Percentiles rank a stretch among this genome's conserved stretches.
Evolutionary conservation across 768 basidiomycete genomes (phyloP).

Genomic region (Suillus decipiens): DNA sequence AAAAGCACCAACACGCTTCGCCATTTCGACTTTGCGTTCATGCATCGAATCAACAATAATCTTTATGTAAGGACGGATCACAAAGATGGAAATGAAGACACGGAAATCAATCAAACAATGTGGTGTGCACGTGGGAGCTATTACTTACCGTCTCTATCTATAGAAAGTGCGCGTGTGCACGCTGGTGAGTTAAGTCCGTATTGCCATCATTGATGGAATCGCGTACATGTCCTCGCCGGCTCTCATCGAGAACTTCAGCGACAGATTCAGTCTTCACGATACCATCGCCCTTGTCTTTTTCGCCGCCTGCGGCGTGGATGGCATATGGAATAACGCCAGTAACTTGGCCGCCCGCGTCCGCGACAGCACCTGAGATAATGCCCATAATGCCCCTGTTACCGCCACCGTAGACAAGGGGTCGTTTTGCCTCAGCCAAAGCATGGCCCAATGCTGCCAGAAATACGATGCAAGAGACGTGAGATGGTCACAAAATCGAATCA

Average conservation of each 20-base stretch:
- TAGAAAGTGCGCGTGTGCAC: neutral
- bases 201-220: constrained; percentile 6
- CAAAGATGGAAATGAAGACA: neutral
- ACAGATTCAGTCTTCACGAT: constrained; percentile 21
- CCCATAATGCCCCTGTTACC: constrained; percentile 89
- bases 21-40: constrained; percentile 91
- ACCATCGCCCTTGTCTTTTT: constrained; percentile 48
- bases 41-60: constrained; percentile 83
- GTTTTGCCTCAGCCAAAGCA: constrained; percentile 60
- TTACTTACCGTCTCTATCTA: constrained; percentile 36
- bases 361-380: constrained; percentile 62
- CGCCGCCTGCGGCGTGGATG: constrained; percentile 67
- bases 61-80: constrained; percentile 32
- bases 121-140: constrained; percentile 11
- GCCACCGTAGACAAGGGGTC: constrained; percentile 85
- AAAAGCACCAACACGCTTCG: constrained; percentile 75
- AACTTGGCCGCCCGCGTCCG: constrained; percentile 68
- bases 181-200: constrained; percentile 18
- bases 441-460: constrained; percentile 61
- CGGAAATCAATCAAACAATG: constrained; percentile 2
- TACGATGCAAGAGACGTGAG: constrained; percentile 5
- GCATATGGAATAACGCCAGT: constrained; percentile 81
- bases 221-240: constrained; percentile 38
- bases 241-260: constrained; percentile 30
- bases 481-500: constrained; percentile 10